Base-by-base conservation (phyloP, 495 filamentous ascomycete genomes). In the Tuber brumale region DNA sequence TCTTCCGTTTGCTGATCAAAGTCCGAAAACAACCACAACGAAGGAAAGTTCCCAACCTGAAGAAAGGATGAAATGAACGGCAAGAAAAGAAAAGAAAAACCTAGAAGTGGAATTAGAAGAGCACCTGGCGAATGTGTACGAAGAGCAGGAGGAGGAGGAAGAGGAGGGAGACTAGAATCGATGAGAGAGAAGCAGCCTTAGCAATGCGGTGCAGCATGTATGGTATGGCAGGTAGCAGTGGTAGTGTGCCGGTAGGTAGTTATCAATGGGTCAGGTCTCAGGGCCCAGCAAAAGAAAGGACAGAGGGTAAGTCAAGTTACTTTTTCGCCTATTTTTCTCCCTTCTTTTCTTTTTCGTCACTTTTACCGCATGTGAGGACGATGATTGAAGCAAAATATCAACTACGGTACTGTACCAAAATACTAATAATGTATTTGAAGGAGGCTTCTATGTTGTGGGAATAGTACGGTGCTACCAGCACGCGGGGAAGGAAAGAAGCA, bases 51-150 rank as follows among this genome's bases (percentile, higher is more conserved):
- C 81, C 83, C 70, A 73, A 79, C 75, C 72, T 70, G 70, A 79
- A 46, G 76, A 78, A 79, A 76, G 43, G 70, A 74, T 72, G 69
- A 57, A 48, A 72, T 39, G 75, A 80, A 76, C 76, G 80, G 81
- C 81, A 82, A 80, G 82, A 79, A 81, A 77, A 75, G 73, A 81
- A 81, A 77, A 82, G 81, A 80, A 79, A 76, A 77, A 79, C 72
- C 72, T 76, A 74, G 73, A 81, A 79, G 77, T 70, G 78, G 69
- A 81, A 77, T 83, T 82, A 82, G 76, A 77, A 74, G 77, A 71
- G 75, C 78, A 79, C 75, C 69, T 69, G 78, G 57, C 76, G 75
- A 76, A 80, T 82, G 83, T 82, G 82, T 82, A 81, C 82, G 80
- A 78, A 81, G 80, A 76, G 75, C 80, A 82, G 81, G 80, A 72